These are phyloP conservation scores for Albatrellus sp. DNA, from an alignment of 1,284 basidiomycete species.

Conservation along the genomic window DNA sequence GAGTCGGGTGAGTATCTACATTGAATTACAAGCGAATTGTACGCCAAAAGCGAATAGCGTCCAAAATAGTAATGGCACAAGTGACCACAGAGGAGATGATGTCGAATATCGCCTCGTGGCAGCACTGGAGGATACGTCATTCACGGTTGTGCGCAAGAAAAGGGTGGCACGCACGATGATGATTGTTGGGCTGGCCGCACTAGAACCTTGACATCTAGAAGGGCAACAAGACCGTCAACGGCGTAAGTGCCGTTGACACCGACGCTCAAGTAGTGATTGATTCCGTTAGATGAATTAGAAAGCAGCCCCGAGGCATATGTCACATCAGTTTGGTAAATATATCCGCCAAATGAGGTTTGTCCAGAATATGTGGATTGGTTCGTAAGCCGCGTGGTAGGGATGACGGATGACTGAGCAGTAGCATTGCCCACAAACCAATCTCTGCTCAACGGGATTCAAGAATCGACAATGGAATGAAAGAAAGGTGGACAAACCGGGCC, in stretches of 20 bases:
- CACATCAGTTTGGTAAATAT: slow-evolving; percentile 61
- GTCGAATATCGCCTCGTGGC: background rate
- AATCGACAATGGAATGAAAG: slow-evolving; percentile 9
- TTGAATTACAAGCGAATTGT: background rate
- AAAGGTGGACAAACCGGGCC: slow-evolving; percentile 27
- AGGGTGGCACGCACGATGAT: background rate
- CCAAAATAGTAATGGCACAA: background rate
- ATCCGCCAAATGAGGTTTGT: slow-evolving; percentile 41
- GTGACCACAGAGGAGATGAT: background rate
- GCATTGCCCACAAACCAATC: slow-evolving; percentile 80
- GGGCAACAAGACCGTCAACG: slow-evolving; percentile 77
- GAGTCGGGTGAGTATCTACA: background rate
- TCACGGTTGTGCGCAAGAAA: too few species aligned
- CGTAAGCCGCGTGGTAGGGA: slow-evolving; percentile 44
- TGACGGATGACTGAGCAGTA: slow-evolving; percentile 36
- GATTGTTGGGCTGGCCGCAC: slow-evolving; percentile 19
- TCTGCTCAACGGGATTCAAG: slow-evolving; percentile 20
- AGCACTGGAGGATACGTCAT: too few species aligned
- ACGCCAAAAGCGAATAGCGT: background rate
- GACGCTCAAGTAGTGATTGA: slow-evolving; percentile 71
- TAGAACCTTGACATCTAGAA: slow-evolving; percentile 66
- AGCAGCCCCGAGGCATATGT: slow-evolving; percentile 59
- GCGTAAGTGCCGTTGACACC: slow-evolving; percentile 46
- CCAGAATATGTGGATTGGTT: slow-evolving; percentile 48
- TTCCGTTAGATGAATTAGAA: slow-evolving; percentile 52